Conservation (phyloP, 345 rosid species). For the Conringia planisiliqua region DNA sequence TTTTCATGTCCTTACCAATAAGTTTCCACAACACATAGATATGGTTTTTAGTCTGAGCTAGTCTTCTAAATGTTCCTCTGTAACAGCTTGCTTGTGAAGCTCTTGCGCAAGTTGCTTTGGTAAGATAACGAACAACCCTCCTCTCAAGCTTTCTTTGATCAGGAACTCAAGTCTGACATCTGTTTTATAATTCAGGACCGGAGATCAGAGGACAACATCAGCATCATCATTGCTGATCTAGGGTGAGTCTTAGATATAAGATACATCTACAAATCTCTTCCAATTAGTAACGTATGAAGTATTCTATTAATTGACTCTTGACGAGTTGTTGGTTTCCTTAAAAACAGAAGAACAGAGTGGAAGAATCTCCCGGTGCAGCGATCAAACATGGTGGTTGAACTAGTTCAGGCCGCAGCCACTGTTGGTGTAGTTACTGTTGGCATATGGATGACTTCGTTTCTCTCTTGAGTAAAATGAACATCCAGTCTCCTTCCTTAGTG, state of each 20-base stretch:
- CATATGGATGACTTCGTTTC: slow-evolving; percentile 72
- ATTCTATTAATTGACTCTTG: neutral
- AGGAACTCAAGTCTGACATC: slow-evolving; percentile 10
- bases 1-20: neutral
- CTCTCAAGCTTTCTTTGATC: neutral
- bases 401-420: slow-evolving; percentile 74
- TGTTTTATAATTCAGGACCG: slow-evolving; percentile 48
- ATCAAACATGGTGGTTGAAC: slow-evolving; percentile 51
- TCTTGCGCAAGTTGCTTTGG: slow-evolving; percentile 77
- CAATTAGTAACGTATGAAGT: neutral
- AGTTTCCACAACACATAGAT: neutral
- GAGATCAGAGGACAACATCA: slow-evolving; percentile 71
- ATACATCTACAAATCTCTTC: neutral
- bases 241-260: slow-evolving; percentile 49
- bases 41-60: neutral
- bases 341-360: slow-evolving; percentile 68
- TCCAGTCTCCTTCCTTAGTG: slow-evolving; percentile 17
- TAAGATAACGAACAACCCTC: slow-evolving; percentile 29
- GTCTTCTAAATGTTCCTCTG: slow-evolving; percentile 10
- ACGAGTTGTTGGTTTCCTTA: neutral
- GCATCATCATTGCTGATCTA: slow-evolving; percentile 73
- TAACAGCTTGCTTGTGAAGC: slow-evolving; percentile 85
- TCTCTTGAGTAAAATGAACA: slow-evolving; percentile 31
- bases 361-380: slow-evolving; percentile 54
- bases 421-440: slow-evolving; percentile 68